phyloP scores from a whole-genome alignment of 441 rosid species.

The Populus hybrid region DNA sequence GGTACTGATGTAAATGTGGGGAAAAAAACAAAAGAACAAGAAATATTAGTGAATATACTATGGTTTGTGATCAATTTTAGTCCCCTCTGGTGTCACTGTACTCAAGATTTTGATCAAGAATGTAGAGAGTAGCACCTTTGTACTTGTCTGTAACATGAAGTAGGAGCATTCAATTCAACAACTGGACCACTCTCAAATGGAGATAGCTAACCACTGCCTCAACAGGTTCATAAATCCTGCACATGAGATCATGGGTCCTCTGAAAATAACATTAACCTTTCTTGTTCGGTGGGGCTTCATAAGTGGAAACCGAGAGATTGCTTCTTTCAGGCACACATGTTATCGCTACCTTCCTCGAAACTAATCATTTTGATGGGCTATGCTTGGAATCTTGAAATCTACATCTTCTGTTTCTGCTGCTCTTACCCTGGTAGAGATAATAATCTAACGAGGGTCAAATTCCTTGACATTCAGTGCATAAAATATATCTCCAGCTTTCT shows the following conservation, averaged over 20 bases:
- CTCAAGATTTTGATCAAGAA: slow-evolving; percentile 4
- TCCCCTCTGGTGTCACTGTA: background rate
- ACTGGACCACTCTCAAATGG: slow-evolving; percentile 14
- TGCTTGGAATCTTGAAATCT: no score
- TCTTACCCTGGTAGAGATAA: background rate
- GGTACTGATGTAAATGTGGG: slow-evolving; percentile 39
- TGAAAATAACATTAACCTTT: background rate
- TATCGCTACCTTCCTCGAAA: background rate
- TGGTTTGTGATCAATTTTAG: slow-evolving; percentile 23
- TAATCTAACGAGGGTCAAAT: background rate
- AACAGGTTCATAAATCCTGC: slow-evolving; percentile 10
- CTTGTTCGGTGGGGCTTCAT: background rate
- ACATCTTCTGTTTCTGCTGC: no score
- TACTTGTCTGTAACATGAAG: background rate
- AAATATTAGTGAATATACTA: slow-evolving; percentile 28
- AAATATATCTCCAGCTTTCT: no score
- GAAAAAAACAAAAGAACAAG: slow-evolving; percentile 4
- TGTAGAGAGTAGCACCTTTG: background rate
- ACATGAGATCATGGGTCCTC: slow-evolving; percentile 20
- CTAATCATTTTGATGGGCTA: background rate
- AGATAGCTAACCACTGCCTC: slow-evolving; percentile 7
- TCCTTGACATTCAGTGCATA: no score
- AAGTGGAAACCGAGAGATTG: background rate
- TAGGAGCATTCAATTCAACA: background rate
- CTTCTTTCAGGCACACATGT: background rate